These are phyloP conservation scores for Closterium sp. DNA, from an alignment of 139 green algal genomes.

Conservation along the genomic window DNA sequence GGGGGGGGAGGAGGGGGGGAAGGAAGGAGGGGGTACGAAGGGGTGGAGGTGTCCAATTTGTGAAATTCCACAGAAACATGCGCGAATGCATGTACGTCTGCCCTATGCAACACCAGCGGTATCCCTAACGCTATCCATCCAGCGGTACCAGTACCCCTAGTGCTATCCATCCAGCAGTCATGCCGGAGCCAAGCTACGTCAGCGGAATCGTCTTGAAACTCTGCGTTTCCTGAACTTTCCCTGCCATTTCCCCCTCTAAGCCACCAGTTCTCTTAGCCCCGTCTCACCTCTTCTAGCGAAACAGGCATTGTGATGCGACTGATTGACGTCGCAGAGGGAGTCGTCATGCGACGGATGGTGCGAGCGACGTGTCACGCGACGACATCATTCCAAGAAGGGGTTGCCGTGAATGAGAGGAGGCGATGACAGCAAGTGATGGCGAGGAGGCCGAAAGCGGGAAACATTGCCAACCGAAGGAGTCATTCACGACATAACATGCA, in stretches of 20 bases:
- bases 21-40: too few relatives aligned
- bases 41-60: background rate
- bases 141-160: too few relatives aligned
- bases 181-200: too few relatives aligned
- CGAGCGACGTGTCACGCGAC: background rate
- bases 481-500: background rate
- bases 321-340: background rate
- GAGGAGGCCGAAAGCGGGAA: too few relatives aligned
- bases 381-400: background rate
- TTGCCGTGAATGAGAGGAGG: too few relatives aligned
- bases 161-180: too few relatives aligned
- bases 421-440: too few relatives aligned
- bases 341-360: background rate
- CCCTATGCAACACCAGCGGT: background rate
- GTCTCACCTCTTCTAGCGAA: conserved; percentile 10
- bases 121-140: too few relatives aligned
- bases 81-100: background rate
- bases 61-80: background rate
- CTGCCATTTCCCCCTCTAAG: background rate
- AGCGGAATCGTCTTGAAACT: too few relatives aligned
- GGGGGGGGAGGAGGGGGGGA: too few relatives aligned
- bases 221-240: too few relatives aligned
- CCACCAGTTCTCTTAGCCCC: background rate
- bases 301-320: conserved; percentile 4
- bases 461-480: background rate